Percentiles rank a stretch among this genome's conserved stretches.
Evolutionary conservation across 805 yeast genomes (phyloP).

Genomic region (Saturnispora besseyi): DNA sequence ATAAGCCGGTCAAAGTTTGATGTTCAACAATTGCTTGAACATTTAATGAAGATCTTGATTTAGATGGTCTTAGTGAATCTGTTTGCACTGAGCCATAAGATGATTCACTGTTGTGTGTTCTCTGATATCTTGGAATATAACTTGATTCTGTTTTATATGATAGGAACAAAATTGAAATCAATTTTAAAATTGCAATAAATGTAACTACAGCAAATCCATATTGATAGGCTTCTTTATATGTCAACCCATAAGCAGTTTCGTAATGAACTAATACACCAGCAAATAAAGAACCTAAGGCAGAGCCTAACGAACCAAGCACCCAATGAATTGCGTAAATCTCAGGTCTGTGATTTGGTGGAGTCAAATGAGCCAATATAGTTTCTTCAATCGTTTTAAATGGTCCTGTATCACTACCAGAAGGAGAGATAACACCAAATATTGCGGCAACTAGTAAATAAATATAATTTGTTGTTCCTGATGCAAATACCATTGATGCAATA

Average conservation of each 20-base stretch:
- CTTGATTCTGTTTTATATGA: slow-evolving; percentile 44
- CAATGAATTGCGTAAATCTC: slow-evolving; percentile 71
- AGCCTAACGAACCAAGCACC: slow-evolving; percentile 58
- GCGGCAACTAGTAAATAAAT: slow-evolving; percentile 58
- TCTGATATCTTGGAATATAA: slow-evolving; percentile 20
- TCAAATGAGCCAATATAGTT: slow-evolving; percentile 70
- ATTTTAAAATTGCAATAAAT: slow-evolving; percentile 42
- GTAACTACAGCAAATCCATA: slow-evolving; percentile 50
- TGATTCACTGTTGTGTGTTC: not conserved
- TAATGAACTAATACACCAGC: slow-evolving; percentile 54
- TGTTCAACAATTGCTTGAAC: slow-evolving; percentile 19
- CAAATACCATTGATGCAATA: slow-evolving; percentile 55
- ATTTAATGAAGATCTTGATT: slow-evolving; percentile 10
- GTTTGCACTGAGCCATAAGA: not conserved
- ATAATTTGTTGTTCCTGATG: slow-evolving; percentile 42
- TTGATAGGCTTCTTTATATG: slow-evolving; percentile 41
- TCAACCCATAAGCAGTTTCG: slow-evolving; percentile 28
- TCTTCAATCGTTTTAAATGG: slow-evolving; percentile 86
- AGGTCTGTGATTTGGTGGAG: slow-evolving; percentile 55
- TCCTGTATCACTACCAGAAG: slow-evolving; percentile 85
- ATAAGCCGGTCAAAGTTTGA: slow-evolving; percentile 28
- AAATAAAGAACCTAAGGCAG: slow-evolving; percentile 60
- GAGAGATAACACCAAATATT: slow-evolving; percentile 76
- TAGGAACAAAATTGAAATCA: slow-evolving; percentile 40
- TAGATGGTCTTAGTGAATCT: not conserved